phyloP scores from a whole-genome alignment of 192 early-diverging fungal genomes.

The Spizellomyces sp. region DNA sequence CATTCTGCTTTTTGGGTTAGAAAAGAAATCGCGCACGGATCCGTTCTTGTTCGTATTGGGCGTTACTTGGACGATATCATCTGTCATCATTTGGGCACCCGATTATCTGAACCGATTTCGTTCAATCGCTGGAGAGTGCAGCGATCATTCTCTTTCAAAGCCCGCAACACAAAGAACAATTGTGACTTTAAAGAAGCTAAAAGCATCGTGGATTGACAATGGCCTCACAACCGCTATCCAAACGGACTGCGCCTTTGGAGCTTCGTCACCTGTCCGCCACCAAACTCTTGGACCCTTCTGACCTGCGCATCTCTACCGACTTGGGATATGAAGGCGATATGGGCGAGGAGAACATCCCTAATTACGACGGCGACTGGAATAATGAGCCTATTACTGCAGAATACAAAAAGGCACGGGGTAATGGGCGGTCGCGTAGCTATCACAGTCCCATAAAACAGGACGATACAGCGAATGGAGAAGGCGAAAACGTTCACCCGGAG shows the following conservation, averaged over 20 bases:
- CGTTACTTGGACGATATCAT: too few species aligned
- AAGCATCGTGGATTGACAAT: too few species aligned
- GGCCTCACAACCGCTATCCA: too few species aligned
- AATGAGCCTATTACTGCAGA: neutral
- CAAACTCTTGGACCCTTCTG: conserved; percentile 17
- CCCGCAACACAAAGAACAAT: too few species aligned
- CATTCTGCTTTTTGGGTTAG: too few species aligned
- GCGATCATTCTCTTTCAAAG: too few species aligned
- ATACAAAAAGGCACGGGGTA: neutral
- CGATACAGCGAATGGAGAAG: neutral
- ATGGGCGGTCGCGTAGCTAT: neutral
- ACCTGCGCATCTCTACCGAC: conserved; percentile 10
- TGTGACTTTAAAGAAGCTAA: too few species aligned
- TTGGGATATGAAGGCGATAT: conserved; percentile 9
- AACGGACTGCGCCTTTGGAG: conserved; percentile 4
- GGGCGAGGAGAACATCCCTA: conserved; percentile 17
- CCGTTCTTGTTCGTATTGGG: too few species aligned
- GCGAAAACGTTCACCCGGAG: neutral
- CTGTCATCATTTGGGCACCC: too few species aligned
- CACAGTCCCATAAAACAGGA: neutral
- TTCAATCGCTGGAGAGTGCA: too few species aligned
- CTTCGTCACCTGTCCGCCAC: conserved; percentile 15
- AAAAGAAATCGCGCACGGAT: too few species aligned
- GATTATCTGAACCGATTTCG: too few species aligned
- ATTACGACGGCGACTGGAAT: conserved; percentile 18